Percentiles rank a stretch among this genome's conserved stretches.
phyloP scores from a whole-genome alignment of 805 yeast species.

The Ogataea salicorniae region DNA sequence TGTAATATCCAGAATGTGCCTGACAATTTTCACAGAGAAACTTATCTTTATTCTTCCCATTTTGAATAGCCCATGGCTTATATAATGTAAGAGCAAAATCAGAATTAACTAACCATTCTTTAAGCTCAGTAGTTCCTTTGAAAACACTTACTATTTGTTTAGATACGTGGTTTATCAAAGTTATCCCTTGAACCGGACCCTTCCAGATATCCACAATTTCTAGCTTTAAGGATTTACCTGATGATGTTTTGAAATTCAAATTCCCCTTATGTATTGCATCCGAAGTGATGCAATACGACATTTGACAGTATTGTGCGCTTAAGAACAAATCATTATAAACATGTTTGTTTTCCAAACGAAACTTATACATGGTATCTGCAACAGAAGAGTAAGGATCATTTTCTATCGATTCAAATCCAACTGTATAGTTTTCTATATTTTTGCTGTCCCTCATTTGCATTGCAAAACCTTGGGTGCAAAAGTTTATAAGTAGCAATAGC shows the following conservation, averaged over 20 bases:
- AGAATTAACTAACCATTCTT: conserved; percentile 62
- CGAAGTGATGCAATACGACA: conserved; percentile 32
- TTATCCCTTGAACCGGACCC: conserved; percentile 49
- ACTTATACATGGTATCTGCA: neutral
- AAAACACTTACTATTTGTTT: conserved; percentile 45
- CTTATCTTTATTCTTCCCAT: conserved; percentile 16
- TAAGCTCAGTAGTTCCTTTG: conserved; percentile 57
- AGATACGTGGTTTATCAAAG: conserved; percentile 42
- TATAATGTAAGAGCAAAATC: conserved; percentile 42
- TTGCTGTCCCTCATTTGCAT: too few species aligned
- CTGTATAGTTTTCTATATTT: too few species aligned
- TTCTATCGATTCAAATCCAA: too few species aligned
- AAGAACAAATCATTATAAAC: conserved; percentile 28
- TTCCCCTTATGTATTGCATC: conserved; percentile 18
- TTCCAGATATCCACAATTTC: conserved; percentile 37
- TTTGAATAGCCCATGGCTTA: conserved; percentile 32
- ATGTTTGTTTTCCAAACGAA: neutral
- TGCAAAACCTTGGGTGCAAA: too few species aligned
- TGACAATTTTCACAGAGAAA: conserved; percentile 44
- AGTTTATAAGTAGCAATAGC: too few species aligned
- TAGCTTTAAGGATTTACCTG: conserved; percentile 21
- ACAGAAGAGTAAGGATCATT: neutral
- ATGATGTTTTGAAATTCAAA: conserved; percentile 28
- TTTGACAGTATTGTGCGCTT: conserved; percentile 29
- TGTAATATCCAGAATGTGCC: conserved; percentile 62